Conservation (phyloP, 164 flowering plant genomes). For the Kingdonia uniflora region DNA sequence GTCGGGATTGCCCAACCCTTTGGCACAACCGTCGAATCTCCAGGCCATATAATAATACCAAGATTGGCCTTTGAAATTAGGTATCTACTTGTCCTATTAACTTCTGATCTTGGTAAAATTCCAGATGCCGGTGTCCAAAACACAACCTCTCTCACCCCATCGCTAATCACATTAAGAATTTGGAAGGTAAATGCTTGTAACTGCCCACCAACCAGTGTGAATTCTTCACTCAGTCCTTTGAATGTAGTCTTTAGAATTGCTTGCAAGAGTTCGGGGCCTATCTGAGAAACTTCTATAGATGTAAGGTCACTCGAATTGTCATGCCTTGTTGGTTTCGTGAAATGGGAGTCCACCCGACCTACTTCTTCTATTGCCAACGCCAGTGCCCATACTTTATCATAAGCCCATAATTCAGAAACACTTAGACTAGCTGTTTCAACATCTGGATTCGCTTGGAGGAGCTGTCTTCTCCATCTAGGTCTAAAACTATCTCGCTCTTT, state of each 20-base stretch:
- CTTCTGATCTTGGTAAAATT: neutral
- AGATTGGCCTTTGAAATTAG: neutral
- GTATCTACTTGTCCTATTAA: neutral
- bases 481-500: neutral
- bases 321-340: neutral
- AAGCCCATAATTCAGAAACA: neutral
- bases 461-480: slow-evolving; percentile 4
- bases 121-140: slow-evolving; percentile 5
- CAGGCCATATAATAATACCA: slow-evolving; percentile 3
- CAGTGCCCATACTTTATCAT: slow-evolving; percentile 5
- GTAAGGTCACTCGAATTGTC: too few species aligned
- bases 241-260: neutral
- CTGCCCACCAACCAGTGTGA: neutral
- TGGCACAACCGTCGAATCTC: neutral
- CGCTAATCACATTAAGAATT: slow-evolving; percentile 2
- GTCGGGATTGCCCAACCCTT: slow-evolving; percentile 5
- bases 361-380: slow-evolving; percentile 1
- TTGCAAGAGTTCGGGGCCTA: neutral
- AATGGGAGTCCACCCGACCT: neutral
- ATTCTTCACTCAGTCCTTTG: slow-evolving; percentile 4
- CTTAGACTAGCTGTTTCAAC: neutral
- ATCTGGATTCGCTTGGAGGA: neutral
- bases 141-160: neutral
- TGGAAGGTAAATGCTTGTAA: slow-evolving; percentile 1
- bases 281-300: slow-evolving; percentile 2